Evolutionary conservation across 805 yeast species (phyloP), one percentile per base, ranked within the genome.

Genomic region (Nakazawaea peltata): DNA sequence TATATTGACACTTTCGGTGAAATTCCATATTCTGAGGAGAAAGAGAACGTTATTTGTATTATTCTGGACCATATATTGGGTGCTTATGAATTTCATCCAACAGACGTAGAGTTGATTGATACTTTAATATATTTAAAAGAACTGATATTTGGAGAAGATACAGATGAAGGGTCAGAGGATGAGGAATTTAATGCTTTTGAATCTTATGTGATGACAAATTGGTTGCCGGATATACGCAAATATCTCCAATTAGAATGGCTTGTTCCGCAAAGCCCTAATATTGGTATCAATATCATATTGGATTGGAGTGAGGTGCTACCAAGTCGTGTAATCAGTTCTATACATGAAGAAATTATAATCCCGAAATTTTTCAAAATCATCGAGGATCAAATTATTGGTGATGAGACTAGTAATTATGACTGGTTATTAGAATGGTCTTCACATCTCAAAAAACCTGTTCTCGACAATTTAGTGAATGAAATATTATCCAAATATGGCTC

Each of bases 241-340:
- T 48, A 48, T 10, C 48, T 67, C 10, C 31, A 33, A 9, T 32
- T 45, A 7, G 44, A 50, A 5, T 70, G 76, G 75, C 42, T 57
- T 7, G 47, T 57, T 4, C 33, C 45, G 13, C n/a, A n/a, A n/a
- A 56, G 60, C 27, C 67, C 74, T 1, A 57, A 60, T 30, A 35
- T 63, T 10, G 65, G 62, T 1, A 49, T 69, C 5, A 47, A 59
- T 1, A 37, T 67, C 2, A 33, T 71, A 0, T 51, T 67, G 14
- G 63, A 60, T 15, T 67, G 73, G 77, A 53, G 49, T 17, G 50
- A 46, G 1, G 40, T 67, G 2, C 34, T 70, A 3, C 61, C 68
- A 3, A 31, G 32, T 0, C 35, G 41, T 4, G 44, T 55, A 2
- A 44, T 57, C 11, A 45, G 53, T 3, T 47, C 48, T 28, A 34